A percentile compares a stretch with the other conserved stretches of the same genome.
Evolutionary conservation across 1,284 basidiomycete species (phyloP).

Genomic region (Bondarzewia mesenterica): DNA sequence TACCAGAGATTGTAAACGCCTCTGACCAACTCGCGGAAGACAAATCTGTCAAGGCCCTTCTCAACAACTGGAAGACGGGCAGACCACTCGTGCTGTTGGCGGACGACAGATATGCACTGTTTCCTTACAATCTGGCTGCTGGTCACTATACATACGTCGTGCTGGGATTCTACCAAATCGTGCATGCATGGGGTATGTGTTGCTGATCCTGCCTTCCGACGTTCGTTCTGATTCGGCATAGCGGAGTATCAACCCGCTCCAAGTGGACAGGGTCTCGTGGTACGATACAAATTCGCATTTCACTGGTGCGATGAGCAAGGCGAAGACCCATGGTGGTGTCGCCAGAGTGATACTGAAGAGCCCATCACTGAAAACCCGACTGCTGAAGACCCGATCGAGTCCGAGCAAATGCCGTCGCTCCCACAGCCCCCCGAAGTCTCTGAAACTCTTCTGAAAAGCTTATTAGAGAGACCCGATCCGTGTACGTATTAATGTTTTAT

Average conservation of each 20-base stretch:
- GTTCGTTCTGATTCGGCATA: conserved; percentile 19
- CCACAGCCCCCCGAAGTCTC: no score
- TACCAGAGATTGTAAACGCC: conserved; percentile 31
- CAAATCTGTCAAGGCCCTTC: conserved; percentile 58
- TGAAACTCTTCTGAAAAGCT: no score
- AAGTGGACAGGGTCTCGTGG: conserved; percentile 37
- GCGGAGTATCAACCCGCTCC: conserved; percentile 55
- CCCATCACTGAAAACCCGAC: no score
- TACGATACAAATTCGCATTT: conserved; percentile 73
- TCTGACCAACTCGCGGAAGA: conserved; percentile 58
- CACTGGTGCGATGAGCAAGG: conserved; percentile 71
- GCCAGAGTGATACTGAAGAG: conserved; percentile 23
- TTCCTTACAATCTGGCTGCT: conserved; percentile 56
- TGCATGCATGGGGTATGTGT: conserved; percentile 62
- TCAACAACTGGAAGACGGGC: conserved; percentile 40
- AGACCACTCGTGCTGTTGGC: conserved; percentile 59
- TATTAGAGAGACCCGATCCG: no score
- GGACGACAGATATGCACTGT: conserved; percentile 62
- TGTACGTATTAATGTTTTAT: no score
- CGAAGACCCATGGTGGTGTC: conserved; percentile 48
- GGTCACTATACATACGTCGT: conserved; percentile 56
- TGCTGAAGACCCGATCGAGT: no score
- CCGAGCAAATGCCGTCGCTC: no score
- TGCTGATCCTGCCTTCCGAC: not conserved
- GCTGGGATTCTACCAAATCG: conserved; percentile 65